Evolutionary conservation across 331 rosid species (phyloP).

Genomic region (Rhamnella rubrinervis): DNA sequence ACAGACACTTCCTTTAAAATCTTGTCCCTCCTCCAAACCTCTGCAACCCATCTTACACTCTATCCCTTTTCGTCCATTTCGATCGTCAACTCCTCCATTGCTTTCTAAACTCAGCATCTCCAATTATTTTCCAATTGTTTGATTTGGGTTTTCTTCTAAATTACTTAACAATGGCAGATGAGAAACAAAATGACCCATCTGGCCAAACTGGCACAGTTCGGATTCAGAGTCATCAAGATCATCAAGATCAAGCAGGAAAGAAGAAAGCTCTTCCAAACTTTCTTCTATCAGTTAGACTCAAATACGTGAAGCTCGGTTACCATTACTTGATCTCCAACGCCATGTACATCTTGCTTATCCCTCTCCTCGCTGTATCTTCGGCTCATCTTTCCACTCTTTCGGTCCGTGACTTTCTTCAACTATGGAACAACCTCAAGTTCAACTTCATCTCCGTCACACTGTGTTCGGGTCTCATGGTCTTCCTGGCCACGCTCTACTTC

Average conservation of each 20-base stretch:
- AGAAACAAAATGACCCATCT: too few species aligned
- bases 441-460: conserved; percentile 51
- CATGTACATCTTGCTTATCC: conserved; percentile 68
- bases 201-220: too few species aligned
- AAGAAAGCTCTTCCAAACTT: conserved; percentile 57
- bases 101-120: too few species aligned
- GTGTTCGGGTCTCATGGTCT: conserved; percentile 49
- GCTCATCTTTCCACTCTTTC: conserved; percentile 61
- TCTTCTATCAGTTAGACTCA: conserved; percentile 62
- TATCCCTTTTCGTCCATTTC: too few species aligned
- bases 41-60: not conserved
- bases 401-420: conserved; percentile 22
- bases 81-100: too few species aligned
- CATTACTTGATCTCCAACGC: conserved; percentile 81
- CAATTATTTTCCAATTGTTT: too few species aligned
- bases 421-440: conserved; percentile 59
- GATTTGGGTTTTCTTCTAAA: too few species aligned
- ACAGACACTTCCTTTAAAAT: conserved; percentile 14
- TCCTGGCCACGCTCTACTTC: conserved; percentile 58
- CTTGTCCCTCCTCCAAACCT: conserved; percentile 11
- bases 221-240: not conserved
- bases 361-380: conserved; percentile 39
- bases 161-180: too few species aligned
- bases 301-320: conserved; percentile 89
- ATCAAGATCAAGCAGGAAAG: conserved; percentile 3